Evolutionary conservation across 768 basidiomycete species (phyloP).

Genomic region (Erythrobasidium yunnanense): DNA sequence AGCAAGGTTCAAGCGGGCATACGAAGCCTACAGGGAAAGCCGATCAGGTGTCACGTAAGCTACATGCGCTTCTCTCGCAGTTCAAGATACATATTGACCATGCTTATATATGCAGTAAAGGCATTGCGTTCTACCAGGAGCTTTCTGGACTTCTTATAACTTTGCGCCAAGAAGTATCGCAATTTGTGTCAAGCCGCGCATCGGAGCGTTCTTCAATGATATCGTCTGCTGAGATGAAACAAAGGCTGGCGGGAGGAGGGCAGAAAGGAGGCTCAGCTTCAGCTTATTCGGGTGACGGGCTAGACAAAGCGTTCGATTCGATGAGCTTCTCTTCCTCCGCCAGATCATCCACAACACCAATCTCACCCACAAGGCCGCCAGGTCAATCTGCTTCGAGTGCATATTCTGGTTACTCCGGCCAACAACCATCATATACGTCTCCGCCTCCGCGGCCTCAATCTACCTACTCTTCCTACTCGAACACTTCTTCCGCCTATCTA

Average conservation of each 20-base stretch:
- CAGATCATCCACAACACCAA: slow-evolving; percentile 33
- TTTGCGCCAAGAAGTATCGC: slow-evolving; percentile 52
- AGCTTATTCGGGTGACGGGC: slow-evolving; percentile 29
- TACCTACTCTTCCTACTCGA: background rate
- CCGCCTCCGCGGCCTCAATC: background rate
- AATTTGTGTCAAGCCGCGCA: slow-evolving; percentile 56
- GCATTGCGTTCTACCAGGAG: slow-evolving; percentile 76
- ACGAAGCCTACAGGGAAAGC: slow-evolving; percentile 77
- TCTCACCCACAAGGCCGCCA: background rate
- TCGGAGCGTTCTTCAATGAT: slow-evolving; percentile 61
- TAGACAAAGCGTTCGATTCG: slow-evolving; percentile 29
- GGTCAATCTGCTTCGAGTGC: slow-evolving; percentile 15
- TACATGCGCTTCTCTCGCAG: background rate
- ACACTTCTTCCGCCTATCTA: slow-evolving; percentile 21
- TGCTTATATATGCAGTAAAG: no score
- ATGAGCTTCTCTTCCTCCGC: slow-evolving; percentile 32
- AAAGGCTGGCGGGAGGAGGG: slow-evolving; percentile 48
- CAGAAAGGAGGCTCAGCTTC: slow-evolving; percentile 39
- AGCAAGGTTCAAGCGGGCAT: slow-evolving; percentile 59
- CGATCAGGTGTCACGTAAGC: slow-evolving; percentile 54
- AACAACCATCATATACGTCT: background rate
- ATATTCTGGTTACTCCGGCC: background rate
- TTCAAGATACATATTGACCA: slow-evolving; percentile 26
- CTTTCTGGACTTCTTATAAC: slow-evolving; percentile 55
- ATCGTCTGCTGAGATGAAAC: slow-evolving; percentile 61